Evolutionary conservation across 1,284 basidiomycete genomes (phyloP).

Genomic region (Rhodotorula sp.): DNA sequence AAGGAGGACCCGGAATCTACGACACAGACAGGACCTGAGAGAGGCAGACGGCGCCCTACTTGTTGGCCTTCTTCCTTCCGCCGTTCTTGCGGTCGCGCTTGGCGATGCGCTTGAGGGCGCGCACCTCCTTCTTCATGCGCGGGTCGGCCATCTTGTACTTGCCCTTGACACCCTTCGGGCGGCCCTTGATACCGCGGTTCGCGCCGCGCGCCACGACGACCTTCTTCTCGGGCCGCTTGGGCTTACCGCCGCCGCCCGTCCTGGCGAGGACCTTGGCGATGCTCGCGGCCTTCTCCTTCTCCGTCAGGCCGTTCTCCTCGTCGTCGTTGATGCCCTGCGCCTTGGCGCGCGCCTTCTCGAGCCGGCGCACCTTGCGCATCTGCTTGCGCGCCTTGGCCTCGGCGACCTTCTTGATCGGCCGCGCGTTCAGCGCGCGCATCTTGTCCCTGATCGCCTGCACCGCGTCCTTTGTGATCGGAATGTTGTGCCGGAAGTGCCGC

Average conservation of each 20-base stretch:
- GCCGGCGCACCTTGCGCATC: constrained; percentile 75
- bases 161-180: constrained; percentile 93
- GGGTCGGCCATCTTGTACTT: constrained; percentile 74
- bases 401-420: constrained; percentile 98
- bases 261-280: constrained; percentile 84
- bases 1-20: background rate
- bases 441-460: constrained; percentile 80
- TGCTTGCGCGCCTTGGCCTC: constrained; percentile 99
- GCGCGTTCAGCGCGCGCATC: constrained; percentile 90
- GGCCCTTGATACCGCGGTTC: constrained; percentile 85
- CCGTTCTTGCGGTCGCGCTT: constrained; percentile 46
- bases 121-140: constrained; percentile 39
- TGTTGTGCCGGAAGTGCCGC: constrained; percentile 89
- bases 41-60: background rate
- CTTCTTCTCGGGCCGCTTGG: constrained; percentile 68
- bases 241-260: constrained; percentile 65
- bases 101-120: constrained; percentile 47
- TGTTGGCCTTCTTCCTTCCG: constrained; percentile 42
- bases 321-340: constrained; percentile 90
- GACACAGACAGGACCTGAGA: background rate
- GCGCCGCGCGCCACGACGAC: constrained; percentile 89
- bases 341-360: constrained; percentile 94
- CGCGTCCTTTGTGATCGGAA: constrained; percentile 97
- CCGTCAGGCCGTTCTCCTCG: constrained; percentile 70
- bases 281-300: constrained; percentile 89